Evolutionary conservation across 164 flowering plant genomes (phyloP), one percentile per base, ranked within the genome.

Genomic region (Chimonanthus praecox): DNA sequence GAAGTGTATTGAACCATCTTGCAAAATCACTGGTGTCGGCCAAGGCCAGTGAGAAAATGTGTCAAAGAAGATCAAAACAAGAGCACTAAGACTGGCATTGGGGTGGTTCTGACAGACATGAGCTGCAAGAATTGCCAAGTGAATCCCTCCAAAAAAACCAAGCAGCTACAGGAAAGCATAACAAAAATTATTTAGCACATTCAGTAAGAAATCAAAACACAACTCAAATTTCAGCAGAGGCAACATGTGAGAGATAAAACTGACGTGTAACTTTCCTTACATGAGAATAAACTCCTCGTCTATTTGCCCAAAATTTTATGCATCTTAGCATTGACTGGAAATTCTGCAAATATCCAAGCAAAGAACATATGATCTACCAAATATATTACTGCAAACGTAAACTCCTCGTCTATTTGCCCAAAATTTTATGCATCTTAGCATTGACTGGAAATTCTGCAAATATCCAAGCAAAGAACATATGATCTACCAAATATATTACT

Each of bases 391-490:
- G 13, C 47, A 15, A 47, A 47, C 20, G 46, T 33, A 33, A 16
- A 88, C 83, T 72, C 91, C 91, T 74, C 89, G 87, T 72, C 81
- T 82, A 54, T 72, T 85, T 13, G 89, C 88, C 91, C 89, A 88
- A 49, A 84, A 72, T 72, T 82, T 86, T 54, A 86, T 54, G 76
- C 88, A 88, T 20, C 91, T 81, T 69, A 88, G 73, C 74, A 80
- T 18, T 21, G 84, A 66, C 15, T 78, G 89, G 67, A 85, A 88
- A 18, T 78, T 74, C 91, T 88, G 79, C 5, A 79, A 68, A 43
- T 20, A 51, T 64, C 62, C 49, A 73, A 71, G 10, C 21, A 50
- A 77, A 71, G 5, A 72, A 64, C 50, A 49, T 33, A 64, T 67
- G 6, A 73, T 61, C 11, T 48, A 60, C 58, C 45, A 74, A 68